These are phyloP conservation scores for Coelastrella sp. DNA, from an alignment of 139 green algal species.

Conservation along the genomic window DNA sequence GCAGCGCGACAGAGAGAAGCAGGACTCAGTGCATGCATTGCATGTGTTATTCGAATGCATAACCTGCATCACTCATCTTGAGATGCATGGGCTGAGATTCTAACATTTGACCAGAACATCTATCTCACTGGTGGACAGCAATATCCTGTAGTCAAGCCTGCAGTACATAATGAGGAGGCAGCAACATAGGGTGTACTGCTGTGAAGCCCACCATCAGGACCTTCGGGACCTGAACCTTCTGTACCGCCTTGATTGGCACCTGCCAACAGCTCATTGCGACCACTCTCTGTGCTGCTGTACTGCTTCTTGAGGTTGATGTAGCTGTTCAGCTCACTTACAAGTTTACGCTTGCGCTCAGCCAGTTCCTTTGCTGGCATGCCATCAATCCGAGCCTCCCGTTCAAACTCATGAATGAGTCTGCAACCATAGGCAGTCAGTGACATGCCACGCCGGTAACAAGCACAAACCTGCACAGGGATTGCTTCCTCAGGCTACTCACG, in stretches of 20 bases:
- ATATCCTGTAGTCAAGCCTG: background rate
- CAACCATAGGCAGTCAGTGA: background rate
- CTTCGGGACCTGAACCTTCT: background rate
- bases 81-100: too few relatives aligned
- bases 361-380: constrained; percentile 75
- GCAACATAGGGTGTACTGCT: too few relatives aligned
- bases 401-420: constrained; percentile 94
- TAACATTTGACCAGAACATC: too few relatives aligned
- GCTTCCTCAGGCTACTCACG: constrained; percentile 75
- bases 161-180: too few relatives aligned
- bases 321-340: constrained; percentile 85
- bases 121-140: background rate
- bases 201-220: constrained; percentile 26
- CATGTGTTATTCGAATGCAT: background rate
- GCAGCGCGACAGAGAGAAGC: too few relatives aligned
- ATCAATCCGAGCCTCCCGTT: constrained; percentile 84
- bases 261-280: constrained; percentile 56
- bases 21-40: background rate
- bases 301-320: constrained; percentile 88
- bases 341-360: constrained; percentile 69
- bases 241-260: constrained; percentile 13
- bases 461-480: too few relatives aligned
- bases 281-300: constrained; percentile 41
- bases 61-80: too few relatives aligned
- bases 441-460: too few relatives aligned